These are phyloP conservation scores for sunflower (Helianthus annuus) DNA, from an alignment of 129 eudicot genomes.

Conservation along the genomic window HanXRQr2.0-SUNRISE NC_035439.2:131526269-131526768, in stretches of 20 bases:
- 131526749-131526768: conserved; percentile 71
- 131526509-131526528: conserved; percentile 76
- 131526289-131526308: conserved; percentile 94
- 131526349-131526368: conserved; percentile 71
- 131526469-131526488: neutral
- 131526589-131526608: conserved; percentile 14
- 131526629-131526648: neutral
- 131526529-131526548: conserved; percentile 90
- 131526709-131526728: conserved; percentile 68
- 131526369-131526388: conserved; percentile 43
- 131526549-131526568: conserved; percentile 80
- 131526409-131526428: conserved; percentile 6
- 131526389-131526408: neutral
- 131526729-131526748: conserved; percentile 85
- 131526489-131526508: conserved; percentile 97
- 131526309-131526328: conserved; percentile 98
- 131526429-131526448: neutral
- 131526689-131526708: conserved; percentile 67
- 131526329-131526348: conserved; percentile 80
- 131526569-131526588: conserved; percentile 61
- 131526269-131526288: conserved; percentile 99
- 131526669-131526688: neutral
- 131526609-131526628: neutral
- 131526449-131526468: neutral
- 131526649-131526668: neutral